Conservation (phyloP, 2,329 filamentous ascomycete genomes). For the Aspergillus neoniger region DNA sequence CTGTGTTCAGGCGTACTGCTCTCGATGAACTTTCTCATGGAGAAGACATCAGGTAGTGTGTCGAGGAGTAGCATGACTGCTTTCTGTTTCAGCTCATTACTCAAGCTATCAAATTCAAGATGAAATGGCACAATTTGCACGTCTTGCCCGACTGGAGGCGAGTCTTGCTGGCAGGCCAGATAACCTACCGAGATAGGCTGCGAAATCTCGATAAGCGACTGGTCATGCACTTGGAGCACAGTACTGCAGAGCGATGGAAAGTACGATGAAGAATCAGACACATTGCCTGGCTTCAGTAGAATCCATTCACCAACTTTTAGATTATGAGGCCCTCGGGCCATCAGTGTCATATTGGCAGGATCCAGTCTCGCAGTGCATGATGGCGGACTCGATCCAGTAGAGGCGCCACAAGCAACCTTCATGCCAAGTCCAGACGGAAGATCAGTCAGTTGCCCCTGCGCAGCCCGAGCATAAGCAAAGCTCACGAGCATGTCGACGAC, state of each 20-base stretch:
- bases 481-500: slow-evolving; percentile 83
- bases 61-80: slow-evolving; percentile 40
- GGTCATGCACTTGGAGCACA: slow-evolving; percentile 49
- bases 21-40: slow-evolving; percentile 50
- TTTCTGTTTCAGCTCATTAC: slow-evolving; percentile 26
- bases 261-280: too few relatives aligned
- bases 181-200: slow-evolving; percentile 22
- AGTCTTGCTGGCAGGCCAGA: background rate
- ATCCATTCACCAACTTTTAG: slow-evolving; percentile 58
- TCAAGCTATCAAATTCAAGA: slow-evolving; percentile 44
- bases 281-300: slow-evolving; percentile 29
- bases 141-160: too few relatives aligned
- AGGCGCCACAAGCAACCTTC: slow-evolving; percentile 46
- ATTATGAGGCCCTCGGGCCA: slow-evolving; percentile 37
- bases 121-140: slow-evolving; percentile 36
- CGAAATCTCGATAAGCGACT: slow-evolving; percentile 46
- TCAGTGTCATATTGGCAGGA: slow-evolving; percentile 42
- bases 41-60: slow-evolving; percentile 40
- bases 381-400: background rate
- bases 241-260: slow-evolving; percentile 47
- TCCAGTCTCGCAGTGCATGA: slow-evolving; percentile 8
- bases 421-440: slow-evolving; percentile 61
- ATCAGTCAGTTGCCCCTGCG: slow-evolving; percentile 45
- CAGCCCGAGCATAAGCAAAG: slow-evolving; percentile 70
- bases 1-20: slow-evolving; percentile 20